Percentiles rank a stretch among this genome's conserved stretches.
Conservation (phyloP, 257 asterid genomes). For the Jasminum sambac region DNA sequence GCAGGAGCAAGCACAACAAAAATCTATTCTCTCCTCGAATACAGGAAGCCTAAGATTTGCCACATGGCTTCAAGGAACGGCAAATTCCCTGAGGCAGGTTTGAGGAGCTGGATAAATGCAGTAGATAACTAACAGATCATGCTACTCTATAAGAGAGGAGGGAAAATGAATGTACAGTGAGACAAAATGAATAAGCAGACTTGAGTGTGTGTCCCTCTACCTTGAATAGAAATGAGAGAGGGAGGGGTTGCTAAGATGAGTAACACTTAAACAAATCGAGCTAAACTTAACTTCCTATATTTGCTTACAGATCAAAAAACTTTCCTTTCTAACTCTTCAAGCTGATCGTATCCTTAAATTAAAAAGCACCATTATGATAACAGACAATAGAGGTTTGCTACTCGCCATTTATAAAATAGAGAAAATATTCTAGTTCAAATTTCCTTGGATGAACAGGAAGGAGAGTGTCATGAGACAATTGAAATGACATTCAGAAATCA, state of each 20-base stretch:
- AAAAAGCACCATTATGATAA: no score
- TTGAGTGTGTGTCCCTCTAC: no score
- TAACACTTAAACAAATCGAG: no score
- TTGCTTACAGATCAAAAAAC: no score
- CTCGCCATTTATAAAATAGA: no score
- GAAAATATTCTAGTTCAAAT: no score
- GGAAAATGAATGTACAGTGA: neutral
- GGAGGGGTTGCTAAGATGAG: neutral
- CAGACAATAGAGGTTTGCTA: no score
- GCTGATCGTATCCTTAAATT: no score
- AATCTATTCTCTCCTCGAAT: neutral
- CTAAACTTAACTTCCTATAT: no score
- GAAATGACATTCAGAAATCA: neutral
- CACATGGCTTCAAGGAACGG: neutral
- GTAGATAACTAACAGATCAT: neutral
- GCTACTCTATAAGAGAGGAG: neutral
- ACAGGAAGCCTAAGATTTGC: neutral
- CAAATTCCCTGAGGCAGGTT: neutral
- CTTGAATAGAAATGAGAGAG: neutral
- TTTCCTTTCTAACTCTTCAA: no score
- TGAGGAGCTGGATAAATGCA: neutral
- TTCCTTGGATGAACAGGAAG: neutral
- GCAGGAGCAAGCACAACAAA: neutral
- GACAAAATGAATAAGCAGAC: neutral
- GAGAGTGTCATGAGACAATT: neutral